These are phyloP conservation scores for Spergularia bocconei DNA, from an alignment of 148 eudicot genomes.

Conservation along the genomic window DNA sequence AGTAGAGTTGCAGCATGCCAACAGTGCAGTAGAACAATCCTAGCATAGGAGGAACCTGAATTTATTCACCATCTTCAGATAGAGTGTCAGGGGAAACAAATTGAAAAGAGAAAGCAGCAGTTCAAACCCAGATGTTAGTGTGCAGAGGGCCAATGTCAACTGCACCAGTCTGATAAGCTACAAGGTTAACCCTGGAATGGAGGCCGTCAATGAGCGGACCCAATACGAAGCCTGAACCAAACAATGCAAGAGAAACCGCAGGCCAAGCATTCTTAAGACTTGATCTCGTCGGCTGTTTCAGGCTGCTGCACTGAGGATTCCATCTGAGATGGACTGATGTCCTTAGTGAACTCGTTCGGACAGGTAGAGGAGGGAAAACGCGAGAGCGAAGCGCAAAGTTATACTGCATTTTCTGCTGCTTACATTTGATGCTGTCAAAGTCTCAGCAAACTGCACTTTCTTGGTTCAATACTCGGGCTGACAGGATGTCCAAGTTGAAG, in stretches of 20 bases:
- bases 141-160: constrained; percentile 74
- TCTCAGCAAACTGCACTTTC: no score
- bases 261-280: constrained; percentile 35
- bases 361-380: not conserved
- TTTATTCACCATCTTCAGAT: constrained; percentile 2
- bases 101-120: not conserved
- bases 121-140: constrained; percentile 69
- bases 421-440: not conserved
- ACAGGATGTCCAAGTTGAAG: not conserved
- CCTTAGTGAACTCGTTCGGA: not conserved
- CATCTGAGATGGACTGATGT: constrained; percentile 1
- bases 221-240: constrained; percentile 62
- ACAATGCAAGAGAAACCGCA: constrained; percentile 42
- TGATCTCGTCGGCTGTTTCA: constrained; percentile 25
- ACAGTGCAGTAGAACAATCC: constrained; percentile 66
- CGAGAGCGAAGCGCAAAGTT: constrained; percentile 9
- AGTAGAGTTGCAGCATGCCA: constrained; percentile 62
- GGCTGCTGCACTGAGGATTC: constrained; percentile 26
- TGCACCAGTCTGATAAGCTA: constrained; percentile 66
- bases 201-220: constrained; percentile 78
- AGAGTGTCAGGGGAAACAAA: not conserved
- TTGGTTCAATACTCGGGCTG: no score
- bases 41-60: constrained; percentile 73
- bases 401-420: constrained; percentile 22
- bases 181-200: constrained; percentile 74